These are phyloP conservation scores for Daldinia decipiens DNA, from an alignment of 495 filamentous ascomycete genomes.

Conservation along the genomic window DNA sequence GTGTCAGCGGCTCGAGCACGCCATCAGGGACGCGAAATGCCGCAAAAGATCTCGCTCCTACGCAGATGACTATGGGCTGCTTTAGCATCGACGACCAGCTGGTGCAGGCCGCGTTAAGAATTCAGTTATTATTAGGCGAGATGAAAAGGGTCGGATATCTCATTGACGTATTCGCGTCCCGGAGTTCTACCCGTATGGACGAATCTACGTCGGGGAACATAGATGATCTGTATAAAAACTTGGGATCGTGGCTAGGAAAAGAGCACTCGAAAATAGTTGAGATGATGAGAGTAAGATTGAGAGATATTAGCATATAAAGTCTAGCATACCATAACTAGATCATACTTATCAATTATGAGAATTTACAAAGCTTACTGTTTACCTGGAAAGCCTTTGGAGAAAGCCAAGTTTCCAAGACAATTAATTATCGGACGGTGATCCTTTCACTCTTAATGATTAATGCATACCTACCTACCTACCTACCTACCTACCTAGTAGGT, in stretches of 20 bases:
- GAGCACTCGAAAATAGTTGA: slow-evolving; percentile 1
- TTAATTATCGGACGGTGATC: not conserved
- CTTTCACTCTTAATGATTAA: not conserved
- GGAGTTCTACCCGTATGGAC: not conserved
- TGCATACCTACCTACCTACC: too few species aligned
- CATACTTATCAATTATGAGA: not conserved
- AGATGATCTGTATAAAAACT: slow-evolving; percentile 3
- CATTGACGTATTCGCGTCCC: not conserved
- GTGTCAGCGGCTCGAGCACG: not conserved
- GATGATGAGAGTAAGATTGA: slow-evolving; percentile 5
- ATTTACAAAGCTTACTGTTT: not conserved
- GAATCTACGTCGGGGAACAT: not conserved
- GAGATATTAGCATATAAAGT: not conserved
- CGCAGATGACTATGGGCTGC: slow-evolving; percentile 7
- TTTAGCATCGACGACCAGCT: slow-evolving; percentile 1
- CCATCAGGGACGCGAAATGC: not conserved
- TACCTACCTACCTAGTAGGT: too few species aligned
- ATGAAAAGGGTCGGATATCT: slow-evolving; percentile 6
- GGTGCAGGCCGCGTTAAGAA: slow-evolving; percentile 5
- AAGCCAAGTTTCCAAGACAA: not conserved
- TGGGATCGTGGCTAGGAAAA: not conserved
- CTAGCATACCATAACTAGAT: not conserved
- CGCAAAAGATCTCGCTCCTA: not conserved
- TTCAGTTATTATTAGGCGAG: slow-evolving; percentile 7
- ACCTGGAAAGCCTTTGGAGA: not conserved